Evolutionary conservation across 1,284 basidiomycete genomes (phyloP), one percentile per base, ranked within the genome.

Genomic region (Naganishia cerealis): DNA sequence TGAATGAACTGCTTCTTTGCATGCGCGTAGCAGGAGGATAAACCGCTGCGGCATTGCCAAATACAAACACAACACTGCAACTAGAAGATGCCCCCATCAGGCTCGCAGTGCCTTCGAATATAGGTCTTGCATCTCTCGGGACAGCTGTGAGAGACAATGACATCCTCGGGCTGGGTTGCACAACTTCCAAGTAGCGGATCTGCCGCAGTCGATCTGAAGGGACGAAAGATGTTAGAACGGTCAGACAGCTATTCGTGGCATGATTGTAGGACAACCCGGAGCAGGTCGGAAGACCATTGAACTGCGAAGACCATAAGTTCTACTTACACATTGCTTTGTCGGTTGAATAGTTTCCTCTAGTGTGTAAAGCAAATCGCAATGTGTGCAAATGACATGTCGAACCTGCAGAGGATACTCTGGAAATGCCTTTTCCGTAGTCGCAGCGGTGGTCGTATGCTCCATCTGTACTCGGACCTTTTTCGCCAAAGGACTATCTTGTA

Each of bases 131-230:
- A 53, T 54, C 10, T 63, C 61, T 26, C 39, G 38, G 4, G 61
- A 63, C 12, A 63, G 15, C 18, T 38, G 24, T 9, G 21, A 40
- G 15, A 54, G 38, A 24, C 61, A 63, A 4, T 15, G 21, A 43
- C 61, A 63, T 3, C 61, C 61, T 24, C 15, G 36, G 15, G 50
- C 50, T 18, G 61, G 61, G 50, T 54, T 63, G 16, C 61, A 63
- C 38, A 42, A 63, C 21, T 40, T 53, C 36, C 40, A 26, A 10
- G 10, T 54, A 18, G 50, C 61, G 6, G 52, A 54, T 24, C 33
- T 63, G 2, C 61, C 61, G 16, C 61, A 63, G n/a, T 63, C 61
- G 38, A 63, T 63, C 61, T 63, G 48, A 8, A n/a, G n/a, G 40
- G 16, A 21, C 15, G 26, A 16, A 16, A 12, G 33, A 39, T 16